Conservation (phyloP, 2,329 filamentous ascomycete genomes). For the Didymella glomerata region DNA sequence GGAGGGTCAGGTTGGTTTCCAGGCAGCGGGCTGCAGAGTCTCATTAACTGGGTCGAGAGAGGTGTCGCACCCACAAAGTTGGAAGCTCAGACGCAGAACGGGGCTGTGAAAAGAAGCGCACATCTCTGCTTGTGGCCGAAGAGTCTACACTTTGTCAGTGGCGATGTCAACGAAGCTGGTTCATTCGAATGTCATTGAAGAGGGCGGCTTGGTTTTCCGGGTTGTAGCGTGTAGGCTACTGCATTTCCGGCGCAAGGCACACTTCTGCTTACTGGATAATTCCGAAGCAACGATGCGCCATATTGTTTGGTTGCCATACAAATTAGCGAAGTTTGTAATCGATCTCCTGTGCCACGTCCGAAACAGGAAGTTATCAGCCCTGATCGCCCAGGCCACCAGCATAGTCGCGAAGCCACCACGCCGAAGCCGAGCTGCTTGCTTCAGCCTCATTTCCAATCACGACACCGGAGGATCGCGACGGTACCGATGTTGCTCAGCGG, state of each 20-base stretch:
- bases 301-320: neutral
- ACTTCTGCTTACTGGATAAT: neutral
- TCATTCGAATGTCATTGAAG: neutral
- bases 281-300: neutral
- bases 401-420: neutral
- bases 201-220: neutral
- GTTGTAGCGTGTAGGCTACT: neutral
- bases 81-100: neutral
- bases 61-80: neutral
- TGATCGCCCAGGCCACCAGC: neutral
- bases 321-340: neutral
- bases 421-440: neutral
- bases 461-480: neutral
- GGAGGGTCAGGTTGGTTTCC: neutral
- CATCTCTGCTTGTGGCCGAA: neutral
- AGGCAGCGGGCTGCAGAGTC: neutral
- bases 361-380: neutral
- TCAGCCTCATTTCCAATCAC: neutral
- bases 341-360: neutral
- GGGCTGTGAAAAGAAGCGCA: neutral
- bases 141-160: neutral
- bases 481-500: neutral
- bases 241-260: neutral
- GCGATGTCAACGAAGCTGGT: neutral
- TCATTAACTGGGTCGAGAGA: neutral